Conservation (phyloP, 345 rosid genomes). For the Anastatica hierochuntica region DNA sequence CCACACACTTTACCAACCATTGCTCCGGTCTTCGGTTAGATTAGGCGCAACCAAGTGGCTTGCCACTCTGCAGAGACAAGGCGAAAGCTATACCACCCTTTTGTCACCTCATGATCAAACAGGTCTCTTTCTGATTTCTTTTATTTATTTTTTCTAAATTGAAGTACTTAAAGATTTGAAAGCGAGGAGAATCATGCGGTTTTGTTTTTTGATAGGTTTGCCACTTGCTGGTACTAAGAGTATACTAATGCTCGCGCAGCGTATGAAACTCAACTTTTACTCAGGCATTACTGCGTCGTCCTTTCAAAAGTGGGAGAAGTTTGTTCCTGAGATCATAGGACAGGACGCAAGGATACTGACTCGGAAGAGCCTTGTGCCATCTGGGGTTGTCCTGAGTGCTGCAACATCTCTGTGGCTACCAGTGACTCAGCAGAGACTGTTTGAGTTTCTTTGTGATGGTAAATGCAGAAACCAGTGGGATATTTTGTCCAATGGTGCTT, state of each 20-base stretch:
- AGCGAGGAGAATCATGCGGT: background rate
- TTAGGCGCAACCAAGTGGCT: slow-evolving; percentile 64
- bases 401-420: slow-evolving; percentile 67
- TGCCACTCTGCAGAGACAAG: slow-evolving; percentile 41
- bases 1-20: slow-evolving; percentile 35
- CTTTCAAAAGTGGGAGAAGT: slow-evolving; percentile 40
- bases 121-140: slow-evolving; percentile 19
- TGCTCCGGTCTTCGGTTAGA: slow-evolving; percentile 38
- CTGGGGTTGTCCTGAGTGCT: slow-evolving; percentile 46
- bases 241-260: slow-evolving; percentile 43
- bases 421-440: slow-evolving; percentile 36
- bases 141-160: no score
- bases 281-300: slow-evolving; percentile 46
- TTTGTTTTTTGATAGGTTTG: slow-evolving; percentile 24
- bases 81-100: slow-evolving; percentile 31
- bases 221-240: slow-evolving; percentile 37
- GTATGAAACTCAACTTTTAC: slow-evolving; percentile 49
- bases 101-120: slow-evolving; percentile 36
- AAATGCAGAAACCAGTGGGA: slow-evolving; percentile 49
- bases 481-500: slow-evolving; percentile 37
- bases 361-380: slow-evolving; percentile 37
- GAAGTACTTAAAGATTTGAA: background rate
- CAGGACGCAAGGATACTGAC: slow-evolving; percentile 44
- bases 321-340: slow-evolving; percentile 30
- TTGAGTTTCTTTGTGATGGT: slow-evolving; percentile 47